Percentiles rank a stretch among this genome's conserved stretches.
These are phyloP conservation scores for Chlamydomonas sphaeroides DNA, from an alignment of 139 green algal species.

Conservation along the genomic window DNA sequence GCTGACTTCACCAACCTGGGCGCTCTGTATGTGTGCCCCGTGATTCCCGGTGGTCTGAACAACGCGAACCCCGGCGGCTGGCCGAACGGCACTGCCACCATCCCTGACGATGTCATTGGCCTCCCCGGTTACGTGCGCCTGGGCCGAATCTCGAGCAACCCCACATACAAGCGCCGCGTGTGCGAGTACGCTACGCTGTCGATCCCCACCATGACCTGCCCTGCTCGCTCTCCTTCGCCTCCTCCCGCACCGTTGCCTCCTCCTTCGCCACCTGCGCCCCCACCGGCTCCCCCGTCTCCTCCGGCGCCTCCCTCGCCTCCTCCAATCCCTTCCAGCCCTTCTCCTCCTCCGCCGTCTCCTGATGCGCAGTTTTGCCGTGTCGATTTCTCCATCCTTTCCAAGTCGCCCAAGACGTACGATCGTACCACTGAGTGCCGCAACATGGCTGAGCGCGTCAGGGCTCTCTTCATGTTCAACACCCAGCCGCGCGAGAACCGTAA, in stretches of 20 bases:
- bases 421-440: not conserved
- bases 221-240: not conserved
- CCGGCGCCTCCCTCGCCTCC: not conserved
- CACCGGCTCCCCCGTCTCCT: not conserved
- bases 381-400: not conserved
- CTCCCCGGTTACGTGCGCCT: slow-evolving; percentile 35
- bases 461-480: not conserved
- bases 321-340: not conserved
- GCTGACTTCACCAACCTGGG: not conserved
- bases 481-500: not conserved
- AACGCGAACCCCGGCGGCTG: not conserved
- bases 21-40: slow-evolving; percentile 14
- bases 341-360: slow-evolving; percentile 13
- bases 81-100: not conserved
- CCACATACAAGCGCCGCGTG: slow-evolving; percentile 2
- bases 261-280: not conserved
- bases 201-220: not conserved
- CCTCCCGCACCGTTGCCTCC: not conserved
- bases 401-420: not conserved
- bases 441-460: not conserved
- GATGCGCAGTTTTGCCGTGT: not conserved
- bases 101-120: not conserved
- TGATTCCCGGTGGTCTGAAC: not conserved
- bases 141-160: not conserved
- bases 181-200: not conserved